Base-by-base conservation (phyloP, 192 early-diverging fungal genomes). In the Entomortierella parvispora region DNA sequence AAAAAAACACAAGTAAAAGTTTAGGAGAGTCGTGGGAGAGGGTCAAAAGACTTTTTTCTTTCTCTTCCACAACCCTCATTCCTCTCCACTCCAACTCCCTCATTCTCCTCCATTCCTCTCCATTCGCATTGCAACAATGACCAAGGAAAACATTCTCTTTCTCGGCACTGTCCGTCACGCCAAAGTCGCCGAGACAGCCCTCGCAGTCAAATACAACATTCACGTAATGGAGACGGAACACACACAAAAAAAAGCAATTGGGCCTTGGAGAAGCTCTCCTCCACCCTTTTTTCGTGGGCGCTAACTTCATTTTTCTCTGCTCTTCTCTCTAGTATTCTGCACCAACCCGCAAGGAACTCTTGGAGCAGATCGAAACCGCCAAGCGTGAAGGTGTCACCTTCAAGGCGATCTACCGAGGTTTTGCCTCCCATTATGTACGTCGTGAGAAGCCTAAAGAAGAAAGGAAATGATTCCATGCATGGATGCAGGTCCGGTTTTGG, bases 371-470 rank as follows among this genome's bases (percentile, higher is more conserved):
- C 17, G 47, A 76, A 25, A 57, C 48, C 14, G 58, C 64, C 12
- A 67, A 68, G 46, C 50, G 52, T 17, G 58, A 76, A 15, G 72
- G 72, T 12, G 52, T 76, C 34, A 15, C 23, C 26, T 76, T 62
- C 65, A 76, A 68, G 72, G 59, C 72, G 32, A 32, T 76, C 26
- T 76, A 68, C 47, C 64, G 72, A 44, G 72, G 65, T 2, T 68
- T 68, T 31, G 72, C 72, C 14, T 76, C 72, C 2, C 72, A 76
- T 50, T 76, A 68, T 68, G 72, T 76, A 62, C 47, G 64, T 57
- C 5, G 12, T 40, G 37, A 40, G 7, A 40, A 40, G 12, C 7
- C 5, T 12, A 40, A 40, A 5, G 37, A 40, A 40, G 12, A 9
- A 40, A 40, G 12, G 37, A 40, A 12, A 40, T 40, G 12, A 40